phyloP scores from a whole-genome alignment of 169 alveolate species.

The Plasmodium billcollinsi region DNA sequence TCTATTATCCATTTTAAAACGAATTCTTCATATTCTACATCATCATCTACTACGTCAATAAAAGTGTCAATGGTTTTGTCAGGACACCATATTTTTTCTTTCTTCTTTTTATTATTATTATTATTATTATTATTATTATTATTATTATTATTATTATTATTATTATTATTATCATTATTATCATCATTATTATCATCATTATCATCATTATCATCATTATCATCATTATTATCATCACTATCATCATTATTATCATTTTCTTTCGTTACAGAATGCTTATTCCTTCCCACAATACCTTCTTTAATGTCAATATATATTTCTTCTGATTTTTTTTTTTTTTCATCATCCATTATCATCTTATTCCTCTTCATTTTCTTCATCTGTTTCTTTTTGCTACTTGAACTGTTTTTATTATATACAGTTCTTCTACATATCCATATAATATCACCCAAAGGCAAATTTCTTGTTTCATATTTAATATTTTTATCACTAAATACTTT shows the following conservation, averaged over 20 bases:
- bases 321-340: neutral
- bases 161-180: neutral
- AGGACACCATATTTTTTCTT: neutral
- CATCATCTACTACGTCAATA: conserved; percentile 6
- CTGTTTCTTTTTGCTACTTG: neutral
- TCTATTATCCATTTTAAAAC: conserved; percentile 90
- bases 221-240: no score
- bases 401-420: conserved; percentile 21
- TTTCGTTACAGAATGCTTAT: no score
- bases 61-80: no score
- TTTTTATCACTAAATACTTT: conserved; percentile 68
- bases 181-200: neutral
- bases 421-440: conserved; percentile 82
- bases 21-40: conserved; percentile 79
- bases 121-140: neutral
- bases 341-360: no score
- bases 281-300: neutral
- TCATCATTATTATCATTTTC: neutral
- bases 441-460: conserved; percentile 87
- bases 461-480: conserved; percentile 71
- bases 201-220: neutral
- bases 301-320: neutral
- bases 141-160: neutral
- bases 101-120: neutral
- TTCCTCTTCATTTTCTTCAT: conserved; percentile 1